Percentiles rank a stretch among this genome's conserved stretches.
These are phyloP conservation scores for Cylindrotheca closterium DNA, from an alignment of 108 stramenopile genomes.

Conservation along the genomic window DNA sequence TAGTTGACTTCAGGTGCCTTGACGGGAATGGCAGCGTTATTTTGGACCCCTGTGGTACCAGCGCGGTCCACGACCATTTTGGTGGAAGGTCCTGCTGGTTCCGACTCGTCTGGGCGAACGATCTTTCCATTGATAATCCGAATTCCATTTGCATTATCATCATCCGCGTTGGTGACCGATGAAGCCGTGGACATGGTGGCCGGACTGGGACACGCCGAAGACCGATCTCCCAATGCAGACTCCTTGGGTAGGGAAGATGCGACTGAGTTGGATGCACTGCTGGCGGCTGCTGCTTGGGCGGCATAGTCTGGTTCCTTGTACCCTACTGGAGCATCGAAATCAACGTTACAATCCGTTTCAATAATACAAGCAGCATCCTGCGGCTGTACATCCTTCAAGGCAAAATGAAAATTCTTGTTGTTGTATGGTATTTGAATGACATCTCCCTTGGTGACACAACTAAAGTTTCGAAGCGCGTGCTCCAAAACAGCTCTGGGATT, in stretches of 20 bases:
- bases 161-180: constrained; percentile 29
- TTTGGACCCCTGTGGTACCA: constrained; percentile 85
- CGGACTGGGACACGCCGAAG: constrained; percentile 69
- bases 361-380: constrained; percentile 93
- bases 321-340: constrained; percentile 94
- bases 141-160: constrained; percentile 34
- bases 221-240: constrained; percentile 27
- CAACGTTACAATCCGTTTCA: constrained; percentile 94
- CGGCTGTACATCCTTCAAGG: constrained; percentile 91
- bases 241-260: constrained; percentile 24
- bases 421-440: constrained; percentile 97
- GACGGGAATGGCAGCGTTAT: constrained; percentile 78
- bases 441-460: constrained; percentile 97
- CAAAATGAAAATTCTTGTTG: constrained; percentile 93
- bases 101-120: constrained; percentile 49
- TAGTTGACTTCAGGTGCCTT: constrained; percentile 76
- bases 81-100: constrained; percentile 12
- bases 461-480: constrained; percentile 92
- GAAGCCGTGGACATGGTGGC: constrained; percentile 41
- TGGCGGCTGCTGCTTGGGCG: constrained; percentile 14
- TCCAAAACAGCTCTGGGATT: constrained; percentile 98
- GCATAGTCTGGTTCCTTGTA: constrained; percentile 77
- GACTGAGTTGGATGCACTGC: constrained; percentile 27
- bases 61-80: constrained; percentile 63
- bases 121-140: constrained; percentile 84